Evolutionary conservation across 208 protist genomes (phyloP).

Genomic region (Crithidia sp.): DNA sequence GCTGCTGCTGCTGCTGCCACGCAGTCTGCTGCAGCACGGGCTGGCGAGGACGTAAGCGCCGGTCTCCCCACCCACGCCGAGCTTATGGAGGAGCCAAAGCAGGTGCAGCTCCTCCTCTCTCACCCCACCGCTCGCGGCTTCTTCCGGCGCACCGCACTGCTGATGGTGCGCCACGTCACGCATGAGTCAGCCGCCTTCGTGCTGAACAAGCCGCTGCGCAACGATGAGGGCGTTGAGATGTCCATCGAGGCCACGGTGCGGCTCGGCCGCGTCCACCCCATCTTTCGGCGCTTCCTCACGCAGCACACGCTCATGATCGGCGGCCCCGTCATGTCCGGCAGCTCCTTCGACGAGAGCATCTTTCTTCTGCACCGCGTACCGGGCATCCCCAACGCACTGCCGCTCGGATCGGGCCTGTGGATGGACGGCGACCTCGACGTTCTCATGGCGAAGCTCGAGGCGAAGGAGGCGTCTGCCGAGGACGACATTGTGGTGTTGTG

Average conservation of each 20-base stretch:
- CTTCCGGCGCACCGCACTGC: constrained; percentile 67
- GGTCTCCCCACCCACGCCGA: constrained; percentile 18
- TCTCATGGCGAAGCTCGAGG: constrained; percentile 64
- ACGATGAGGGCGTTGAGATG: constrained; percentile 56
- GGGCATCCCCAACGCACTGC: constrained; percentile 63
- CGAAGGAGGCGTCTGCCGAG: constrained; percentile 45
- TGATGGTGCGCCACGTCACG: constrained; percentile 65
- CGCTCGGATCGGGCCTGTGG: constrained; percentile 62
- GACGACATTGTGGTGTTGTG: constrained; percentile 80
- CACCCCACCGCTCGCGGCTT: constrained; percentile 79
- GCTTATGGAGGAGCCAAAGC: constrained; percentile 34
- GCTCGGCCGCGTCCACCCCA: constrained; percentile 57
- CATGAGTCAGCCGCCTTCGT: constrained; percentile 74
- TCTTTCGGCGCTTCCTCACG: constrained; percentile 62
- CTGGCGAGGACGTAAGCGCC: constrained; percentile 16
- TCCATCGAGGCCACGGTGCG: constrained; percentile 51
- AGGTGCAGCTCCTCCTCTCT: constrained; percentile 73
- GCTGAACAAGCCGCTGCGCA: constrained; percentile 75
- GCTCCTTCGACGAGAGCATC: constrained; percentile 68
- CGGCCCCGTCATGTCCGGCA: constrained; percentile 72
- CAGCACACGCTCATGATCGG: constrained; percentile 81
- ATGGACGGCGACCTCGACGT: constrained; percentile 76
- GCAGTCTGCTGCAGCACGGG: constrained; percentile 13
- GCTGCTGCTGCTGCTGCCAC: background rate
- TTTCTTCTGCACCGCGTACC: constrained; percentile 77